A percentile compares a stretch with the other conserved stretches of the same genome.
phyloP scores from a whole-genome alignment of 345 rosid genomes.

The Excoecaria cochinchinensis region DNA sequence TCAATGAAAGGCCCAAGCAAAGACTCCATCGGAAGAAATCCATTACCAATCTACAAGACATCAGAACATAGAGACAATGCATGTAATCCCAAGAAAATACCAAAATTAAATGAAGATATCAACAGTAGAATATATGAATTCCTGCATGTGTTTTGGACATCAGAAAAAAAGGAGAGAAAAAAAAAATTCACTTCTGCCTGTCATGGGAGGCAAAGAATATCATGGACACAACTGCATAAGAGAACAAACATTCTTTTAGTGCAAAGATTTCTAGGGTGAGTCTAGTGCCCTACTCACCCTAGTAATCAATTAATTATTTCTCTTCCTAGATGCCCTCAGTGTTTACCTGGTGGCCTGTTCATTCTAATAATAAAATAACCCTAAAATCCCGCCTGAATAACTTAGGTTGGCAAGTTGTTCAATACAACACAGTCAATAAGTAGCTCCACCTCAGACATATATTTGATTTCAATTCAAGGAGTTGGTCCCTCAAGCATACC shows the following conservation, averaged over 20 bases:
- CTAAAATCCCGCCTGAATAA: neutral
- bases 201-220: too few relatives aligned
- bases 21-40: conserved; percentile 55
- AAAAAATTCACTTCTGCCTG: too few relatives aligned
- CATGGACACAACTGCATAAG: too few relatives aligned
- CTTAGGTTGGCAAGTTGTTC: neutral
- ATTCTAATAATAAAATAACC: neutral
- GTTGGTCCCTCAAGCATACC: conserved; percentile 36
- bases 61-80: conserved; percentile 1
- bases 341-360: neutral
- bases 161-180: neutral
- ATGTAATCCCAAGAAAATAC: neutral
- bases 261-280: too few relatives aligned
- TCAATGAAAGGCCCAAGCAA: conserved; percentile 64
- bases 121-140: neutral
- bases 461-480: neutral
- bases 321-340: neutral
- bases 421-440: neutral
- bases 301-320: neutral
- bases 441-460: neutral
- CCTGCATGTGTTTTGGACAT: neutral
- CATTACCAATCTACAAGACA: conserved; percentile 58
- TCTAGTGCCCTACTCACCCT: too few relatives aligned
- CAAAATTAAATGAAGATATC: neutral
- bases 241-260: too few relatives aligned